phyloP scores from a whole-genome alignment of 108 stramenopile species.

The Schizochytrium sp. region DNA sequence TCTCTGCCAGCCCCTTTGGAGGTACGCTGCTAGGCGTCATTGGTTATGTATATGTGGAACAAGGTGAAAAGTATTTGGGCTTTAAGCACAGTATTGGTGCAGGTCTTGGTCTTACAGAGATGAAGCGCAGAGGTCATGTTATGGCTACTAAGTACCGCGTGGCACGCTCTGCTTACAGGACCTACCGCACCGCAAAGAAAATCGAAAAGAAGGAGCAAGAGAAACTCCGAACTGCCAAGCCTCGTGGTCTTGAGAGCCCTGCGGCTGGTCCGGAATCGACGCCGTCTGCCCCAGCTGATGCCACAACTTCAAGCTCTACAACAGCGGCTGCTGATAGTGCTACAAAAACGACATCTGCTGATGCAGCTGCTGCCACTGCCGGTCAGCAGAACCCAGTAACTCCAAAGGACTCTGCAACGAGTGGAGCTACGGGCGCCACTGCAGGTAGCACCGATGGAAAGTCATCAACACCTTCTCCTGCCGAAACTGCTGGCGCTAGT shows the following conservation, averaged over 20 bases:
- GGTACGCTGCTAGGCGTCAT: constrained; percentile 48
- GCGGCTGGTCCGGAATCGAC: not conserved
- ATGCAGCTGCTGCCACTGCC: not conserved
- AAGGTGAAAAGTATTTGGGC: constrained; percentile 17
- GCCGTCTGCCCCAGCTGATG: not conserved
- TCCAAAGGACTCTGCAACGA: not conserved
- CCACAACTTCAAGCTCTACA: not conserved
- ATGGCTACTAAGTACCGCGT: constrained; percentile 57
- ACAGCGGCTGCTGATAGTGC: constrained; percentile 5
- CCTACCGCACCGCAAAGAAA: constrained; percentile 35
- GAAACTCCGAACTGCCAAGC: not conserved
- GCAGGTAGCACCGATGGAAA: not conserved
- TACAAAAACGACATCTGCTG: not conserved
- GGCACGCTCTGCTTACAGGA: constrained; percentile 29
- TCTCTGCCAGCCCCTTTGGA: constrained; percentile 53
- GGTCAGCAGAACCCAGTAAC: not conserved
- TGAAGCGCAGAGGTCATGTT: constrained; percentile 8
- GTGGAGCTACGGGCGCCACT: not conserved
- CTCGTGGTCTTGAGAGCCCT: not conserved
- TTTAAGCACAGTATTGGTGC: constrained; percentile 59
- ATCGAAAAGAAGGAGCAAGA: constrained; percentile 55
- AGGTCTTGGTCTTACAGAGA: constrained; percentile 9
- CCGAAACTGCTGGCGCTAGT: not conserved
- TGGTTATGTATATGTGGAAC: constrained; percentile 48
- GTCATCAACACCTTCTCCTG: not conserved